Evolutionary conservation across 805 yeast species (phyloP), one percentile per base, ranked within the genome.

Genomic region (Monosporozyma aquatica): DNA sequence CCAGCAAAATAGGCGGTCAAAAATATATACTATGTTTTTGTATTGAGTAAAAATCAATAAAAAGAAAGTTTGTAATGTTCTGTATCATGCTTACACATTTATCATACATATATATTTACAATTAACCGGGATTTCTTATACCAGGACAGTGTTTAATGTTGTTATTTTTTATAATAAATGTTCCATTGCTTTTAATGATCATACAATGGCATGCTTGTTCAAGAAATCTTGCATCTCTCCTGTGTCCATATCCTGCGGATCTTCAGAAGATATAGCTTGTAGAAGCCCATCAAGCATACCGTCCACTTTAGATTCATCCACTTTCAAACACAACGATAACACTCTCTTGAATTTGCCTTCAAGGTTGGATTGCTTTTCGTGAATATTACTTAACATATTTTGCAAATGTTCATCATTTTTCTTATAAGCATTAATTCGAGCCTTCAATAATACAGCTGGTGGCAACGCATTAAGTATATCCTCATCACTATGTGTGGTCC

Each of bases 301-400:
- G 58, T 86, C 95, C 25, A 92, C 94, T 48, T 79, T 81, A 41
- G 74, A 75, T 42, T 82, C 84, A 37, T 79, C 87, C 22, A 87
- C 90, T 21, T 92, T 92, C 3, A 95, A 83, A 67, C 97, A 89
- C 40, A 87, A 69, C 22, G 95, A 78, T 28, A 90, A 87, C 14
- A 90, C 95, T 52, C 84, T 74, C 53, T 92, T 80, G 66, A 87
- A 92, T 61, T 90, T 90, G 22, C 69, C 66, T 53, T 83, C 90
- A 38, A 82, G 62, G 43, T 70, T 76, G 17, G 70, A 62, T 15
- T 81, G 76, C 9, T 77, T 71, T 13, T 73, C 61, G 30, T 69
- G 70, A 48, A 87, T 70, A 8, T 66, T 68, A 26, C 63, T 65
- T 32, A 86, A 69, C 38, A 82, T 71, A 2, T 60, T 56, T 26